phyloP scores from a whole-genome alignment of 2,329 filamentous ascomycete species.

The Fusarium pseudocircinatum region DNA sequence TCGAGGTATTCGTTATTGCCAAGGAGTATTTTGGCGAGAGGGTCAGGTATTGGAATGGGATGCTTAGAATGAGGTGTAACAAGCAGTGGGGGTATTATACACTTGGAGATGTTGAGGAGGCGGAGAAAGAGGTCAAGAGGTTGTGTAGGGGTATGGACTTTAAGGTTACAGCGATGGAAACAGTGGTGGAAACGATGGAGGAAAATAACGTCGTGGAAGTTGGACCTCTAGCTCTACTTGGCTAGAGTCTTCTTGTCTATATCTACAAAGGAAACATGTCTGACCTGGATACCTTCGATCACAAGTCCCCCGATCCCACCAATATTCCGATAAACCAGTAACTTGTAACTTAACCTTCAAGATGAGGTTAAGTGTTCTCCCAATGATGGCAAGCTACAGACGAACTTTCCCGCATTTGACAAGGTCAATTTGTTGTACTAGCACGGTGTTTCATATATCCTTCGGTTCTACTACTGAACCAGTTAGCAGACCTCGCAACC shows the following conservation, averaged over 20 bases:
- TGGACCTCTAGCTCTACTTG: not conserved
- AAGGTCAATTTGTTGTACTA: too few species aligned
- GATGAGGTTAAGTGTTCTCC: too few species aligned
- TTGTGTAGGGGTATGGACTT: not conserved
- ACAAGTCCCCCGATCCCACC: not conserved
- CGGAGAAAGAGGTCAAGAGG: not conserved
- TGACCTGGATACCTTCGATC: not conserved
- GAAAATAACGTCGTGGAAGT: not conserved
- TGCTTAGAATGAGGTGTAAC: not conserved
- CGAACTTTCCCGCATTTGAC: too few species aligned
- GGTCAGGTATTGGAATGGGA: not conserved
- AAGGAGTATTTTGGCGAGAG: not conserved
- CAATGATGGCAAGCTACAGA: not conserved
- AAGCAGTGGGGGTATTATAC: constrained; percentile 6
- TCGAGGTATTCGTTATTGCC: not conserved
- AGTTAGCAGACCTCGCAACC: too few species aligned
- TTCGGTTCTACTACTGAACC: fast-evolving
- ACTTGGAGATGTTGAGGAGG: not conserved
- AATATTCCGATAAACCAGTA: fast-evolving
- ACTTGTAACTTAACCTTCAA: not conserved
- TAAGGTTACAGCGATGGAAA: not conserved
- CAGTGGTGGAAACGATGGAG: not conserved
- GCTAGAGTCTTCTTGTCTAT: too few species aligned
- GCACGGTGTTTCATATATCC: too few species aligned
- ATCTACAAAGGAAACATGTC: not conserved